Percentiles rank a stretch among this genome's conserved stretches.
Evolutionary conservation across 2,329 filamentous ascomycete genomes (phyloP).

Genomic region (Fusarium clavum): DNA sequence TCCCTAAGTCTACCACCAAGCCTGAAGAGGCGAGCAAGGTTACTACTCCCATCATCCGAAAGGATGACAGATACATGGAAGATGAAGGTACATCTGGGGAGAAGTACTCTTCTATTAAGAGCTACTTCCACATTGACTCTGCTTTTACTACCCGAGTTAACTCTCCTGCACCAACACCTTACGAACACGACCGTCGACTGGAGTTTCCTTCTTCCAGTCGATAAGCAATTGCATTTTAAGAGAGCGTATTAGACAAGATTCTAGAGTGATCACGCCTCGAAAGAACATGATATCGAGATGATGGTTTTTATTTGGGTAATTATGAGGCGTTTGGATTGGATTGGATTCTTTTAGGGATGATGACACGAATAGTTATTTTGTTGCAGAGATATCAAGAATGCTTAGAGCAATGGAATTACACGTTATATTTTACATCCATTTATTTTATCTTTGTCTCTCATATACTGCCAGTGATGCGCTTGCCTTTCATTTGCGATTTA

Average conservation of each 20-base stretch:
- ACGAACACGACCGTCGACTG: constrained; percentile 47
- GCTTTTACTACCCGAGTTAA: constrained; percentile 45
- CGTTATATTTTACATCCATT: too few species aligned
- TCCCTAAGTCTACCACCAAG: constrained; percentile 21
- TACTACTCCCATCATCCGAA: constrained; percentile 45
- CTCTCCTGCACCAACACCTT: constrained; percentile 49
- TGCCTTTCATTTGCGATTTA: background rate
- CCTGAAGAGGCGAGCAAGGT: constrained; percentile 9
- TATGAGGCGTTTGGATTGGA: constrained; percentile 8
- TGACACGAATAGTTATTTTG: constrained; percentile 6
- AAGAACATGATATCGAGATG: constrained; percentile 33
- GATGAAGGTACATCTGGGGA: constrained; percentile 31
- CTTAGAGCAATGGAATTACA: constrained; percentile 14
- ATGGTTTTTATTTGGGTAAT: constrained; percentile 17
- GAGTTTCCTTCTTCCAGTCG: constrained; percentile 25
- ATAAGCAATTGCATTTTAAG: constrained; percentile 17
- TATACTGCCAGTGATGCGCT: background rate
- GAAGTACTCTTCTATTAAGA: constrained; percentile 43
- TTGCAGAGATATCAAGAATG: constrained; percentile 31
- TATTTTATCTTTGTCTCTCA: accelerated
- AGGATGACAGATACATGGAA: constrained; percentile 42
- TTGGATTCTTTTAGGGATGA: constrained; percentile 13
- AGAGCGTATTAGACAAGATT: constrained; percentile 26
- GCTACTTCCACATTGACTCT: constrained; percentile 48
- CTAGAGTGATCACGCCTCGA: constrained; percentile 24